Base-by-base conservation (phyloP, 768 basidiomycete species). In the Agaricus blazei region DNA sequence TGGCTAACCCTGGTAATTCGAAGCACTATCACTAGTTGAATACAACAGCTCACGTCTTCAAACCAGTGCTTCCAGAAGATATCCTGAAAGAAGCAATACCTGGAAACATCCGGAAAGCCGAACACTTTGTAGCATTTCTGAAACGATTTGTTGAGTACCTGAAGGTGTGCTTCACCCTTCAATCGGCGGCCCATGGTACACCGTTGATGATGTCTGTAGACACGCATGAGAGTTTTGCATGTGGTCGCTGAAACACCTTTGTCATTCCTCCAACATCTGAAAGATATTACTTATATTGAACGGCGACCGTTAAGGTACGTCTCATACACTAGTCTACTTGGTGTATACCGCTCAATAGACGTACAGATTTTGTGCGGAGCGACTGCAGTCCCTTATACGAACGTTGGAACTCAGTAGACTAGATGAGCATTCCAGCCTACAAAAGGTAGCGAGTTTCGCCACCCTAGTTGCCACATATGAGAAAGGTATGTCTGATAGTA, bases 231-330 rank as follows among this genome's bases (percentile, higher is more conserved):
- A 48, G 97, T 99, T n/a, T 74, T 98, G 27, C 97, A 98, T 67
- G 97, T 99, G 58, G 97, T 99, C 12, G 97, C 97, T 15, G 97
- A 99, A 71, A 99, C 97, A 1, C 97, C 97, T 0, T 74, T 90
- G 27, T 98, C 96, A 1, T 99, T 99, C 70, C 72, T 99, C 41
- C 96, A 98, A 65, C 97, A 99, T 71, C 78, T 99, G 46, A 98
- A 97, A 71, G 97, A 99, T 62, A 98, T 98, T 59, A 98, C 97
- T 12, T 99, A 94, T 67, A 99, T 99, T 55, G 97, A 99, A 68
- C 79, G 90, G 54, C 76, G 95, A 59, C 97, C 97, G 9, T 72
- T 99, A 57, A 82, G 91, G 96, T 91, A 67, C 51, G 77, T 70
- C 29, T 11, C 36, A 24, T 14, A n/a, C 54, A 51, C 37, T 37